phyloP scores from a whole-genome alignment of 305 asterid species.

The Coffea humblotiana region DNA sequence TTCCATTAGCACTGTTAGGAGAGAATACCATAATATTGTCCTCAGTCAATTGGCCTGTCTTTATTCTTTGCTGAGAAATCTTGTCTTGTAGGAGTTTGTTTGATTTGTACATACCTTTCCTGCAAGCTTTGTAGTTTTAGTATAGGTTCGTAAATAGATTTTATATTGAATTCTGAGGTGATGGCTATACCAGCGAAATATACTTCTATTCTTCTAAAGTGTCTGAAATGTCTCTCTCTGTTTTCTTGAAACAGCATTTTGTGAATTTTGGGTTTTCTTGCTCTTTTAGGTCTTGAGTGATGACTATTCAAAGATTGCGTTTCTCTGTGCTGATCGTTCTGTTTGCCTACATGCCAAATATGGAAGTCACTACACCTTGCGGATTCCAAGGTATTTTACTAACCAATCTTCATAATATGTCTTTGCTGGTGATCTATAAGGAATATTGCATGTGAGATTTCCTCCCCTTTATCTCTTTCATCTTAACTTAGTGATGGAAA shows the following conservation, averaged over 20 bases:
- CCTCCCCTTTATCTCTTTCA: not conserved
- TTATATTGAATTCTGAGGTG: not conserved
- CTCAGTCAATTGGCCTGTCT: no score
- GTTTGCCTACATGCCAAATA: conserved; percentile 90
- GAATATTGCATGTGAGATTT: not conserved
- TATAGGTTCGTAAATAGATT: not conserved
- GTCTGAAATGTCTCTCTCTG: not conserved
- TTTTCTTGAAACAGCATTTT: not conserved
- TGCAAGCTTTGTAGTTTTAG: not conserved
- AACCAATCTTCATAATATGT: not conserved
- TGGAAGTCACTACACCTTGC: conserved; percentile 88
- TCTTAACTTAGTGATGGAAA: not conserved
- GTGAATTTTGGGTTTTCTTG: conserved; percentile 16
- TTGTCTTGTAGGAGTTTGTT: not conserved
- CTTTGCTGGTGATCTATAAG: not conserved
- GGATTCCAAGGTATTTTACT: conserved; percentile 71
- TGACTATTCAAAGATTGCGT: conserved; percentile 87
- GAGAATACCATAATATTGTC: no score
- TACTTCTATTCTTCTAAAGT: not conserved
- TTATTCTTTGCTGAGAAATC: not conserved
- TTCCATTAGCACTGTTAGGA: not conserved
- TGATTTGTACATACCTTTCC: not conserved
- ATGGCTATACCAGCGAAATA: no score
- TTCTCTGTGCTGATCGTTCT: conserved; percentile 94
- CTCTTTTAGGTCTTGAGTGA: conserved; percentile 70